phyloP scores from a whole-genome alignment of 2,329 filamentous ascomycete genomes.

The Diaporthe citrichinensis region DNA sequence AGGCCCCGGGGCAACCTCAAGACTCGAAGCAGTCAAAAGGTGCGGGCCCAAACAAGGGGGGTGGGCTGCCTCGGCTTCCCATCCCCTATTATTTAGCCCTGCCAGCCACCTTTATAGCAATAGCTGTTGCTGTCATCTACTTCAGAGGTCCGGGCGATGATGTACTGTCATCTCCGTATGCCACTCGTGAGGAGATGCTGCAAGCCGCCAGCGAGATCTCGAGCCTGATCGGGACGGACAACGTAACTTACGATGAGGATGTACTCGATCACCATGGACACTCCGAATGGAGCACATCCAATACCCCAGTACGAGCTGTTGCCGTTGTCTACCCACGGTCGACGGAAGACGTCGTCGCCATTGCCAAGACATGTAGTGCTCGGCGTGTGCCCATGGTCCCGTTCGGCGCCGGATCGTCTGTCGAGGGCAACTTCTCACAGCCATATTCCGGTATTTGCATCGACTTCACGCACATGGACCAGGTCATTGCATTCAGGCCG shows the following conservation, averaged over 20 bases:
- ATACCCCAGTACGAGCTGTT: constrained; percentile 73
- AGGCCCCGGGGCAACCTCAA: not conserved
- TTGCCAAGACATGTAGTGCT: constrained; percentile 74
- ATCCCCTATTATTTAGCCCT: constrained; percentile 24
- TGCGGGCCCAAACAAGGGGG: not conserved
- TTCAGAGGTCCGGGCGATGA: not conserved
- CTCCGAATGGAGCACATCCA: constrained; percentile 80
- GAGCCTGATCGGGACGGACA: constrained; percentile 66
- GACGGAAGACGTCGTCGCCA: constrained; percentile 74
- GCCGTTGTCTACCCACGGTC: constrained; percentile 75
- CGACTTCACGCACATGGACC: constrained; percentile 78
- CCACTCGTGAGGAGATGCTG: constrained; percentile 23
- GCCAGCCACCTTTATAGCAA: constrained; percentile 16
- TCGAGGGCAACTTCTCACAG: constrained; percentile 80
- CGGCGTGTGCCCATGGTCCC: constrained; percentile 80
- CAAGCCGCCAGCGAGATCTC: constrained; percentile 71
- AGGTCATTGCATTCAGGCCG: constrained; percentile 73
- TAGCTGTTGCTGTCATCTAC: constrained; percentile 4
- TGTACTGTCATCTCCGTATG: constrained; percentile 6
- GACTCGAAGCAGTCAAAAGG: not conserved
- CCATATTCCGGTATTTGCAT: constrained; percentile 78
- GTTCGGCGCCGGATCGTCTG: constrained; percentile 79
- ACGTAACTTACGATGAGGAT: constrained; percentile 74
- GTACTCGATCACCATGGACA: constrained; percentile 75
- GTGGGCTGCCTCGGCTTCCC: not conserved